These are phyloP conservation scores for Plantago ovata DNA, from an alignment of 257 asterid genomes.

Conservation along the genomic window DNA sequence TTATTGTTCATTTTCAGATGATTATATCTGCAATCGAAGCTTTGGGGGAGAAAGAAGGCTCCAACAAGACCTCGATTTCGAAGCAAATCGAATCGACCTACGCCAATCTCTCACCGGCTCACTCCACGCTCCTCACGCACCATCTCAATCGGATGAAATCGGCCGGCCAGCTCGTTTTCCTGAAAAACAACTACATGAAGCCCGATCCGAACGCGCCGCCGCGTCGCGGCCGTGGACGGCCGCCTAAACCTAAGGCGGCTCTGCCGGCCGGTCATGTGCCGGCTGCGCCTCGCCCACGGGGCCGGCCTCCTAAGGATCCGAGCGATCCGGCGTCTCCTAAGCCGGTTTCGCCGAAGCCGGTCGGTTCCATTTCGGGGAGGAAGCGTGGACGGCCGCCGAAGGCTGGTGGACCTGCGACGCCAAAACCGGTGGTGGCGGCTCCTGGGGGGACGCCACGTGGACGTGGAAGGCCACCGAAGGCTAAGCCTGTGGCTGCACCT, in stretches of 20 bases:
- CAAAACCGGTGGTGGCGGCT: slow-evolving; percentile 15
- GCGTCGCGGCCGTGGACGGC: slow-evolving; percentile 93
- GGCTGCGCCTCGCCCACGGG: slow-evolving; percentile 62
- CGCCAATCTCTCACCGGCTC: slow-evolving; percentile 54
- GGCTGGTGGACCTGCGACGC: slow-evolving; percentile 7
- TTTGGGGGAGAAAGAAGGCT: slow-evolving; percentile 49
- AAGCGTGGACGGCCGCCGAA: slow-evolving; percentile 86
- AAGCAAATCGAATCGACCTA: slow-evolving; percentile 62
- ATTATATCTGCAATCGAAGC: slow-evolving; percentile 60
- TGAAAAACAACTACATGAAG: slow-evolving; percentile 62
- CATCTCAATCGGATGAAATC: slow-evolving; percentile 68
- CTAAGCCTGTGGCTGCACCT: slow-evolving; percentile 47
- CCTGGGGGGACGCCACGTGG: slow-evolving; percentile 38
- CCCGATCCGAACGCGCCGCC: slow-evolving; percentile 70
- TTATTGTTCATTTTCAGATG: slow-evolving; percentile 35
- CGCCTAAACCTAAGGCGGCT: slow-evolving; percentile 64
- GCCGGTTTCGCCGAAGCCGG: not conserved
- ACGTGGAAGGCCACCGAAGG: slow-evolving; percentile 88
- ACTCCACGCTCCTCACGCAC: slow-evolving; percentile 55
- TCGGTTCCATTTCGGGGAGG: slow-evolving; percentile 33
- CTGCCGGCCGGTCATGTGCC: slow-evolving; percentile 30
- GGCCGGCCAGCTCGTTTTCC: slow-evolving; percentile 50
- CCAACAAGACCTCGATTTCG: slow-evolving; percentile 57
- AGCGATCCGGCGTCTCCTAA: slow-evolving; percentile 38
- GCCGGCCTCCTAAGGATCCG: slow-evolving; percentile 66